phyloP scores from a whole-genome alignment of 1,139 yeast genomes.

The Meyerozyma elateridarum region DNA sequence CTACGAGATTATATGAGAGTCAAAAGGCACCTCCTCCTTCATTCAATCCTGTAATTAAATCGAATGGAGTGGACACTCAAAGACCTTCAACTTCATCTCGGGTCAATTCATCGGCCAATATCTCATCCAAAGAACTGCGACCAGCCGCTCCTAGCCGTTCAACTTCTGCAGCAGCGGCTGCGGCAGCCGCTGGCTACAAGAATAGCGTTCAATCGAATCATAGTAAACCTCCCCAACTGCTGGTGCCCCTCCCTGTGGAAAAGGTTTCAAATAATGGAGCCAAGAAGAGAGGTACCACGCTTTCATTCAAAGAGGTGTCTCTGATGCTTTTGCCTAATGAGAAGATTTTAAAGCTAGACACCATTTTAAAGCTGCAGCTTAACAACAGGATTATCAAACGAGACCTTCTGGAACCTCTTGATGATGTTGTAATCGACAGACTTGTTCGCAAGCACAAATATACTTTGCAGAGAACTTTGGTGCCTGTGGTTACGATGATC shows the following conservation, averaged over 20 bases:
- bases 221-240: not conserved
- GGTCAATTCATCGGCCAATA: no score
- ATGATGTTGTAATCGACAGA: slow-evolving; percentile 33
- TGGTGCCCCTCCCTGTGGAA: not conserved
- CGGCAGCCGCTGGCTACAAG: slow-evolving; percentile 13
- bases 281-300: slow-evolving; percentile 2
- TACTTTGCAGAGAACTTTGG: slow-evolving; percentile 29
- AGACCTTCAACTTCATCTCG: no score
- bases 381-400: slow-evolving; percentile 22
- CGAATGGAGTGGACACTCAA: no score
- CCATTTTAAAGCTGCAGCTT: slow-evolving; percentile 34
- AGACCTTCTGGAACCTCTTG: slow-evolving; percentile 21
- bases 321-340: slow-evolving; percentile 30
- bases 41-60: no score
- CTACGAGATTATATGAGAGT: no score
- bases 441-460: slow-evolving; percentile 38
- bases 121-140: no score
- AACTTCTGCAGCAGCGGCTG: slow-evolving; percentile 13
- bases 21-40: no score
- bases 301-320: slow-evolving; percentile 30
- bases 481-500: slow-evolving; percentile 44
- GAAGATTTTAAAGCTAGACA: slow-evolving; percentile 41
- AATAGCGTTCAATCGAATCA: no score
- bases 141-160: slow-evolving; percentile 1
- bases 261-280: not conserved